Evolutionary conservation across 1,284 basidiomycete species (phyloP).

Genomic region (Xerocomus cyaneibrunnescens): DNA sequence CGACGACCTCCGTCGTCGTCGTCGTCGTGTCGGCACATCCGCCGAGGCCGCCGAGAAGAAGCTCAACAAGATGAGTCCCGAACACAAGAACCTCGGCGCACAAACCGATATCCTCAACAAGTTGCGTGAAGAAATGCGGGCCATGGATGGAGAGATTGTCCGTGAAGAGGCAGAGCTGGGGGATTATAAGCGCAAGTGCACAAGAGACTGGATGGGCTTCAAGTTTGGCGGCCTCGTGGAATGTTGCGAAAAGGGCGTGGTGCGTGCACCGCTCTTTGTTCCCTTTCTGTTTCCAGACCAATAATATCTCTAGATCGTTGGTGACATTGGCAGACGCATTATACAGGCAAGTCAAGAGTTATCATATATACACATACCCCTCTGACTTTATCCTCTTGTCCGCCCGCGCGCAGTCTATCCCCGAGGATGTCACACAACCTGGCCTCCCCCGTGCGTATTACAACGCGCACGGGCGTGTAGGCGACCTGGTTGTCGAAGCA

Average conservation of each 20-base stretch:
- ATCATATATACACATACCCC: not conserved
- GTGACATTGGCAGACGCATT: conserved; percentile 78
- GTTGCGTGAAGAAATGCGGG: conserved; percentile 76
- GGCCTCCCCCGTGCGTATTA: conserved; percentile 79
- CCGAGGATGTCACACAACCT: conserved; percentile 77
- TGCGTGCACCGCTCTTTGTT: conserved; percentile 40
- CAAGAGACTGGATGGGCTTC: conserved; percentile 73
- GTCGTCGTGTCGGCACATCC: conserved; percentile 66
- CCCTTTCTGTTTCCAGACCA: conserved; percentile 1
- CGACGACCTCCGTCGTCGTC: conserved; percentile 72
- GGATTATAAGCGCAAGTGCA: conserved; percentile 79
- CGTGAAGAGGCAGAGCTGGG: conserved; percentile 79
- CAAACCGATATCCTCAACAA: conserved; percentile 79
- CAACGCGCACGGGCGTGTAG: conserved; percentile 59
- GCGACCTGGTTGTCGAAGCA: conserved; percentile 63
- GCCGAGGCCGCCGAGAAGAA: conserved; percentile 91
- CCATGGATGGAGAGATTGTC: conserved; percentile 82
- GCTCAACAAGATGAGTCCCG: conserved; percentile 86
- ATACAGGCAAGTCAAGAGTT: conserved; percentile 52
- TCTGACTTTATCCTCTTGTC: not conserved
- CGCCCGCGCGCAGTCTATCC: conserved; percentile 63
- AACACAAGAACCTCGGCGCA: conserved; percentile 80
- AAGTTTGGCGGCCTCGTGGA: conserved; percentile 91
- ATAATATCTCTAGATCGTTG: conserved; percentile 60
- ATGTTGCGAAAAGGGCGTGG: conserved; percentile 80